Evolutionary conservation across 129 eudicot species (phyloP).

Genomic region (Flaveria ramosissima): DNA sequence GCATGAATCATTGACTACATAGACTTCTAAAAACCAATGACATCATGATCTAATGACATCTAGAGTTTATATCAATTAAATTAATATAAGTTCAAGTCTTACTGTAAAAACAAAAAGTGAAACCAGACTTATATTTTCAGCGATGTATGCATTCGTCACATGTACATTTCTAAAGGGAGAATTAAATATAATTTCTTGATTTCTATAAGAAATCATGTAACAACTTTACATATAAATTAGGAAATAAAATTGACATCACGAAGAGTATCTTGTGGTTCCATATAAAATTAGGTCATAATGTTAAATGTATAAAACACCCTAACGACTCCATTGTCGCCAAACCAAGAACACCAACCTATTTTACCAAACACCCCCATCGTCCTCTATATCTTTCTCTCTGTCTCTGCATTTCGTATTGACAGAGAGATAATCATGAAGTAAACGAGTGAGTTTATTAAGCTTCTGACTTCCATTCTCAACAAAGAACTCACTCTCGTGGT

Average conservation of each 20-base stretch:
- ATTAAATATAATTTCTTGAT: too few species aligned
- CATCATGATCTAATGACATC: too few species aligned
- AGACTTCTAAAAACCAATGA: too few species aligned
- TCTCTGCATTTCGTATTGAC: conserved; percentile 19
- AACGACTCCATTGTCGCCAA: conserved; percentile 25
- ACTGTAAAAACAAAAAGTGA: too few species aligned
- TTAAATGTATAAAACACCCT: conserved; percentile 13
- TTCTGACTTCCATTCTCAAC: not conserved
- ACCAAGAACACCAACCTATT: conserved; percentile 27
- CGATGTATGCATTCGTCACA: too few species aligned
- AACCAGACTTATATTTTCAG: too few species aligned
- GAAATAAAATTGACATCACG: not conserved
- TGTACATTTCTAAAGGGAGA: too few species aligned
- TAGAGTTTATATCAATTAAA: too few species aligned
- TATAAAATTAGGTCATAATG: conserved; percentile 30
- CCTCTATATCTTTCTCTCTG: conserved; percentile 17
- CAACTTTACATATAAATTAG: too few species aligned
- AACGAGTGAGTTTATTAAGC: conserved; percentile 14
- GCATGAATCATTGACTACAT: too few species aligned
- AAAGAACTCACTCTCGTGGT: conserved; percentile 10
- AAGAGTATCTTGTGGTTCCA: conserved; percentile 13
- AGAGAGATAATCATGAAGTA: conserved; percentile 24
- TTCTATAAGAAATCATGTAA: too few species aligned
- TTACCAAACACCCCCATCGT: conserved; percentile 19
- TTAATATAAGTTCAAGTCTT: too few species aligned